Percentiles rank a stretch among this genome's conserved stretches.
Evolutionary conservation across 805 yeast genomes (phyloP).

Genomic region (Jamesozyma jinghongensis): DNA sequence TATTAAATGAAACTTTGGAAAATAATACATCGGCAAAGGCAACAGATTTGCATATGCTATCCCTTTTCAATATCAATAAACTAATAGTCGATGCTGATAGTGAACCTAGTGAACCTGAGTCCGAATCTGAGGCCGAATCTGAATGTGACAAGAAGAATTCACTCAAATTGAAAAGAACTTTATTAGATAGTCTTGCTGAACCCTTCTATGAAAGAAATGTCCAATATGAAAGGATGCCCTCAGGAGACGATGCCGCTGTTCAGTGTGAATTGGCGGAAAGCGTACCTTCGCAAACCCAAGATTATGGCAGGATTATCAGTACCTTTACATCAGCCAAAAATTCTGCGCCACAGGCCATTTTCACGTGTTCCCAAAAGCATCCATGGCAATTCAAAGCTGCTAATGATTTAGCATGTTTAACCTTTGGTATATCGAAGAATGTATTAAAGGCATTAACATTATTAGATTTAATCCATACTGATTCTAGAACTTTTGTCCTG

Average conservation of each 20-base stretch:
- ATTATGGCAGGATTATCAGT: constrained; percentile 45
- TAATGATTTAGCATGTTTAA: constrained; percentile 79
- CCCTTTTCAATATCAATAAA: constrained; percentile 27
- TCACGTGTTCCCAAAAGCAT: constrained; percentile 60
- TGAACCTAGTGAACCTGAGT: constrained; percentile 3
- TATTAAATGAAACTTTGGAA: constrained; percentile 28
- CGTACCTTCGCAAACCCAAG: constrained; percentile 13
- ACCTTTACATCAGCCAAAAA: constrained; percentile 60
- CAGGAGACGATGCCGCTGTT: too few relatives aligned
- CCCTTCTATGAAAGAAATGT: constrained; percentile 28
- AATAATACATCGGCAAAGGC: constrained; percentile 25
- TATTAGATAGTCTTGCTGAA: constrained; percentile 29
- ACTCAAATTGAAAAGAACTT: constrained; percentile 17
- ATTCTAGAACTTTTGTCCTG: constrained; percentile 60
- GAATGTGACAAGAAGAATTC: constrained; percentile 5
- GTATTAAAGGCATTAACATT: constrained; percentile 55
- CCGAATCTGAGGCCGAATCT: constrained; percentile 3
- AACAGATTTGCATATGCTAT: constrained; percentile 27
- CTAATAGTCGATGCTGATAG: constrained; percentile 19
- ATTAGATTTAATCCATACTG: constrained; percentile 69
- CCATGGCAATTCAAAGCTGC: constrained; percentile 83
- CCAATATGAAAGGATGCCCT: constrained; percentile 9
- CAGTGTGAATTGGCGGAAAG: constrained; percentile 5
- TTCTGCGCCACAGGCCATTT: constrained; percentile 70
- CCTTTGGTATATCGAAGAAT: constrained; percentile 69